Conservation (phyloP, 371 early-diverging fungal species). For the Actinomucor elegans region DNA sequence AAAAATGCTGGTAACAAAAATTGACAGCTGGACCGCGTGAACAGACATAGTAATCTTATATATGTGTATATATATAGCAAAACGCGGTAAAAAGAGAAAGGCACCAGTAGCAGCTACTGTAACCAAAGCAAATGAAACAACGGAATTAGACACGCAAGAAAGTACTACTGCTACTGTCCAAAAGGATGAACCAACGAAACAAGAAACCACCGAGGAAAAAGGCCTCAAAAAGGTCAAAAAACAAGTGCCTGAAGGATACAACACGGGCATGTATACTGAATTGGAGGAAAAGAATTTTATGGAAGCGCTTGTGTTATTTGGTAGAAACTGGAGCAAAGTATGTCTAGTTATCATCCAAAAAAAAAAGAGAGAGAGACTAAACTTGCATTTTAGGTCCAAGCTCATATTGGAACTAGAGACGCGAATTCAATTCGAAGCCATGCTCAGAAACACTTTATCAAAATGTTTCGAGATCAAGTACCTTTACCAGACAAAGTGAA, state of each 20-base stretch:
- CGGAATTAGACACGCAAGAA: background rate
- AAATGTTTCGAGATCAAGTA: slow-evolving; percentile 77
- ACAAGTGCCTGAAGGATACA: slow-evolving; percentile 51
- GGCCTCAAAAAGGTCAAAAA: slow-evolving; percentile 48
- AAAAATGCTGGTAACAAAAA: too few species aligned
- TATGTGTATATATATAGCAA: too few species aligned
- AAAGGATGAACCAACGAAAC: too few species aligned
- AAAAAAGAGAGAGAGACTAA: background rate
- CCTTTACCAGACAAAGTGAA: slow-evolving; percentile 78
- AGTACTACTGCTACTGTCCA: background rate
- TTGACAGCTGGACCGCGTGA: too few species aligned
- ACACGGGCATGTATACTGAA: slow-evolving; percentile 76
- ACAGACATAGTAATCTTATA: too few species aligned
- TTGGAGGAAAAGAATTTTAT: slow-evolving; percentile 77
- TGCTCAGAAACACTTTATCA: slow-evolving; percentile 91
- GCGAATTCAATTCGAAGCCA: slow-evolving; percentile 84
- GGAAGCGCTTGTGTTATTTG: slow-evolving; percentile 76
- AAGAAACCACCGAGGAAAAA: too few species aligned
- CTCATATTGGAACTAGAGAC: slow-evolving; percentile 77
- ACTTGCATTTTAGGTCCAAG: slow-evolving; percentile 61
- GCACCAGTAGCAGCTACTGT: background rate
- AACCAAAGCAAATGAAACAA: background rate
- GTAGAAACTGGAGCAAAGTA: slow-evolving; percentile 81
- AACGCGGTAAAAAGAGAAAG: slow-evolving; percentile 23
- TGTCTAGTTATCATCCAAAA: too few species aligned